These are phyloP conservation scores for Sclerotinia sclerotiorum DNA, from an alignment of 2,329 filamentous ascomycete genomes.

Conservation along the genomic window DNA sequence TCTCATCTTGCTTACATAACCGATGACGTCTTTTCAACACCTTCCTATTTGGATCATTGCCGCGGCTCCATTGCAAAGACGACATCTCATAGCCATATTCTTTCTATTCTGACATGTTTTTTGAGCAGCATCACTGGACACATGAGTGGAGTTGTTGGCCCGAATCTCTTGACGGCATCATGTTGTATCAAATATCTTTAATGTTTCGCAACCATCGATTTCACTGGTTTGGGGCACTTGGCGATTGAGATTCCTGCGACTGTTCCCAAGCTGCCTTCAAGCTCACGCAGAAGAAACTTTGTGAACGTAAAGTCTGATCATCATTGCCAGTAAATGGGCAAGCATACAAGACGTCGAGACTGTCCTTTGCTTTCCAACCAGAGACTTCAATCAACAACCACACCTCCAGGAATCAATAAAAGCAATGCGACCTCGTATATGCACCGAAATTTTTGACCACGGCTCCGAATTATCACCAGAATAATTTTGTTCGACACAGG, in stretches of 20 bases:
- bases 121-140: neutral
- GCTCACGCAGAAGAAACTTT: neutral
- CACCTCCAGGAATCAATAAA: neutral
- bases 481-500: neutral
- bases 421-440: neutral
- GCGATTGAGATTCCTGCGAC: too few species aligned
- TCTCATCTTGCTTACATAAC: slow-evolving; percentile 10
- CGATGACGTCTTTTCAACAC: neutral
- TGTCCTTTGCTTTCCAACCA: neutral
- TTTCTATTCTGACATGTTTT: neutral
- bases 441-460: neutral
- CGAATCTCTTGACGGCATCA: neutral
- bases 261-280: too few species aligned
- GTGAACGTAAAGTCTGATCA: neutral
- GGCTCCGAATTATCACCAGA: neutral
- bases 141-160: neutral
- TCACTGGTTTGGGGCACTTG: too few species aligned
- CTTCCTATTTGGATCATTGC: slow-evolving; percentile 14
- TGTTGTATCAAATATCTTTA: neutral
- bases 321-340: neutral
- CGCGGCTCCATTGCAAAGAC: neutral
- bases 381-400: neutral
- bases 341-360: neutral
- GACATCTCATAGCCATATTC: neutral
- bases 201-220: neutral